phyloP scores from a whole-genome alignment of 192 early-diverging fungal genomes.

The Backusella mclennaniae region DNA sequence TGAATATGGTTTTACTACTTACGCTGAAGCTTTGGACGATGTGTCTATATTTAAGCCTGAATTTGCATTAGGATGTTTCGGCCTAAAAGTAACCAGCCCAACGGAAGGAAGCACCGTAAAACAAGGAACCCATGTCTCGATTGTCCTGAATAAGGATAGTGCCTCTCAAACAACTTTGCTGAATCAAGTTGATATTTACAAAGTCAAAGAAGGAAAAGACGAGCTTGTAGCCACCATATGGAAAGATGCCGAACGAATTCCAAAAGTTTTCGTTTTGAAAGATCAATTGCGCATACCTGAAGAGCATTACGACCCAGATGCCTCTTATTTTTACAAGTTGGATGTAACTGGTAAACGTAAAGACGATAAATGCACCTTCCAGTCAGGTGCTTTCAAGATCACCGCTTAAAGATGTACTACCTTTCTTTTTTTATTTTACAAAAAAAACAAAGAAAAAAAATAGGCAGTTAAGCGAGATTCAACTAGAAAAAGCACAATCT shows the following conservation, averaged over 20 bases:
- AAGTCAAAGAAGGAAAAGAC: conserved; percentile 8
- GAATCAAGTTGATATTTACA: conserved; percentile 23
- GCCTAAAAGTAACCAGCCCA: conserved; percentile 16
- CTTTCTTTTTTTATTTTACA: background rate
- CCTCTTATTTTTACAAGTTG: conserved; percentile 12
- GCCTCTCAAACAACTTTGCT: conserved; percentile 26
- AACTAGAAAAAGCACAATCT: background rate
- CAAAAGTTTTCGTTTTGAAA: conserved; percentile 22
- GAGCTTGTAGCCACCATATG: conserved; percentile 12
- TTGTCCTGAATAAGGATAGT: conserved; percentile 18
- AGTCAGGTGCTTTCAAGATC: conserved; percentile 15
- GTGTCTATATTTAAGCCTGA: conserved; percentile 19
- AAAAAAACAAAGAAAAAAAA: background rate
- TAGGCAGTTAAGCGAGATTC: background rate
- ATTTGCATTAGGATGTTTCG: conserved; percentile 24
- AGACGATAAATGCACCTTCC: conserved; percentile 10
- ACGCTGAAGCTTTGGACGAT: conserved; percentile 20
- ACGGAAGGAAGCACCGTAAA: conserved; percentile 13
- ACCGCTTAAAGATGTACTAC: background rate
- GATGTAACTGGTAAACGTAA: conserved; percentile 10
- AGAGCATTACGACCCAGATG: background rate
- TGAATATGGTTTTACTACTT: conserved; percentile 13
- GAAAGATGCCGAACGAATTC: background rate
- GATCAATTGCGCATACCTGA: conserved; percentile 18
- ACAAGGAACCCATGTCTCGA: conserved; percentile 5